Base-by-base conservation (phyloP, 805 yeast species). In the Candida silvatica region DNA sequence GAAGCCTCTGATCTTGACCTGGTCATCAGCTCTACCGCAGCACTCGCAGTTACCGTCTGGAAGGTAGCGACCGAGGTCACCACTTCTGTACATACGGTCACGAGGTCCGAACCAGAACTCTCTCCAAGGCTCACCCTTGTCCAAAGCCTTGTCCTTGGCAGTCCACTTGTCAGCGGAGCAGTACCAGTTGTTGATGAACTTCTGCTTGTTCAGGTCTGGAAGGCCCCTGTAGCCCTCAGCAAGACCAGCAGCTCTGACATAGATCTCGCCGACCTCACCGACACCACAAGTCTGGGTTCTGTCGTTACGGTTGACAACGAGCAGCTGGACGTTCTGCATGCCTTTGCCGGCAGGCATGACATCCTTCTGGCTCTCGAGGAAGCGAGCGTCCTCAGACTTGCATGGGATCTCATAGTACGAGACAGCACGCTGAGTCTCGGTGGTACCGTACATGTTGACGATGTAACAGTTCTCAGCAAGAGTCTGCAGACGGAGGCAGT, bases 331-430 rank as follows among this genome's bases (percentile, higher is more conserved):
- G 52, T 92, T 88, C 39, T 71, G 60, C 99, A 92, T 92, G 58
- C 99, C 99, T 48, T 76, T 80, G 43, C 99, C 99, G 14, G 99
- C 99, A 37, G 98, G 97, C 81, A 92, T 87, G 37, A 86, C 81
- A 50, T 92, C 97, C 60, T 94, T 92, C 62, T 85, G 82, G 33
- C 80, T 71, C 52, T 77, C 80, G 54, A 92, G 68, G 58, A 83
- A 88, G 17, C 71, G 62, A 17, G 90, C 70, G 56, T 88, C 87
- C 29, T 68, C 54, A 17, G 69, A 54, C 45, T 85, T 69, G 20
- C 94, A 75, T 29, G 84, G 77, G 42, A 94, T 90, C 56, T 86
- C 94, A 62, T 75, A 94, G 61, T 74, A 92, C 0, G 97, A 88
- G 18, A 92, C 99, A 2, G 99, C 92, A 55, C 99, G 76, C 67